Evolutionary conservation across 106 monocot species (phyloP).

Genomic region (Dioscorea dumetorum): DNA sequence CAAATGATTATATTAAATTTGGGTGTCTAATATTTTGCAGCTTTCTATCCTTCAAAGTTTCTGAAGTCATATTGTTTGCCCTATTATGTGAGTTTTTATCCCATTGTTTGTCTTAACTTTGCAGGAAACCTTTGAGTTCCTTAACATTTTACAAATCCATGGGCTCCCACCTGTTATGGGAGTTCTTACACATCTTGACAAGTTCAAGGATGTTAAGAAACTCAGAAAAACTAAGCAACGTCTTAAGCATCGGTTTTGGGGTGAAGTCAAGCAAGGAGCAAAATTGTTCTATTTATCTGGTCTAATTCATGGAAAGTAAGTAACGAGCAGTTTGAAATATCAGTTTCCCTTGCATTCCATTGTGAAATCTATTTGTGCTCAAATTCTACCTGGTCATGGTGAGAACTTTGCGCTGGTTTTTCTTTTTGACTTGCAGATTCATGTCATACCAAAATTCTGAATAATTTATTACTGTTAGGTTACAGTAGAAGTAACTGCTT

Average conservation of each 20-base stretch:
- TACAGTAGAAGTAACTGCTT: too few relatives aligned
- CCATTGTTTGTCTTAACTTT: constrained; percentile 3
- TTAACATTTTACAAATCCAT: constrained; percentile 90
- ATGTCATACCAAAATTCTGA: too few relatives aligned
- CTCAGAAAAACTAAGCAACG: constrained; percentile 92
- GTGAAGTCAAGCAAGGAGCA: constrained; percentile 81
- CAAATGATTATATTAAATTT: too few relatives aligned
- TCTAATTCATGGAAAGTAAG: constrained; percentile 91
- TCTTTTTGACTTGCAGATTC: too few relatives aligned
- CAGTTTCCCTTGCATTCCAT: neutral
- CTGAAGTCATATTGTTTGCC: neutral
- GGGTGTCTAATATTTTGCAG: too few relatives aligned
- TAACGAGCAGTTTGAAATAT: neutral
- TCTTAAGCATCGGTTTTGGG: constrained; percentile 94
- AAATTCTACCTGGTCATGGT: too few relatives aligned
- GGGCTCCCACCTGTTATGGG: constrained; percentile 97
- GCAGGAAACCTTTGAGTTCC: constrained; percentile 99
- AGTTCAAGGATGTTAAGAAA: constrained; percentile 94
- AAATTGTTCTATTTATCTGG: constrained; percentile 97
- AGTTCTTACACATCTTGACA: constrained; percentile 95
- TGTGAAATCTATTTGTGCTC: neutral
- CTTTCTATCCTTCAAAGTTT: too few relatives aligned
- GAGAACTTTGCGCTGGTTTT: too few relatives aligned
- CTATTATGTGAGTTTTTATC: neutral
- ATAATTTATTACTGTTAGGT: too few relatives aligned